A percentile compares a stretch with the other conserved stretches of the same genome.
phyloP scores from a whole-genome alignment of 805 yeast genomes.

The Wickerhamomyces xylosicus region DNA sequence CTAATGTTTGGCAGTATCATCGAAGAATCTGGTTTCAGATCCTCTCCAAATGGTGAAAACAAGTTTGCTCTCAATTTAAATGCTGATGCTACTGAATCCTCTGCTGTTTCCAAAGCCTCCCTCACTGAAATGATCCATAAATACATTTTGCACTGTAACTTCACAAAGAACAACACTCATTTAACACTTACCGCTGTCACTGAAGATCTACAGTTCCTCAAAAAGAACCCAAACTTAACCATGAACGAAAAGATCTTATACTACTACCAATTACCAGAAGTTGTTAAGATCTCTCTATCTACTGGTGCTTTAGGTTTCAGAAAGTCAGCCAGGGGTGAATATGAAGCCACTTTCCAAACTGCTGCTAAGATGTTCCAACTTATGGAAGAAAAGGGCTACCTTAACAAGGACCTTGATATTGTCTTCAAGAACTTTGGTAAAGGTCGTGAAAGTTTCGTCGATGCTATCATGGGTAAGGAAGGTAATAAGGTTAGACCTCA shows the following conservation, averaged over 20 bases:
- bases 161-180: constrained; percentile 76
- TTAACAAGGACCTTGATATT: constrained; percentile 60
- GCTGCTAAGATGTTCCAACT: constrained; percentile 60
- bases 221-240: constrained; percentile 42
- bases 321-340: constrained; percentile 83
- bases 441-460: constrained; percentile 79
- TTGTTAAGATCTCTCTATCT: constrained; percentile 52
- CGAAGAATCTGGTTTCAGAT: neutral
- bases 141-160: constrained; percentile 67
- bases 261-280: constrained; percentile 72
- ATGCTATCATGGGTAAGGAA: constrained; percentile 83
- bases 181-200: constrained; percentile 64
- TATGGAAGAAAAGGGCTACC: constrained; percentile 51
- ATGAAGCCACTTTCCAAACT: constrained; percentile 88
- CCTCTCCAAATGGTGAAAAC: constrained; percentile 1
- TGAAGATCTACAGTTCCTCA: constrained; percentile 49
- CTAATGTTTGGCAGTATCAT: constrained; percentile 2
- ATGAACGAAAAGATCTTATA: constrained; percentile 67
- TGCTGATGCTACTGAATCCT: neutral
- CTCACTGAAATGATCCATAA: constrained; percentile 32
- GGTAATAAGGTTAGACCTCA: constrained; percentile 60
- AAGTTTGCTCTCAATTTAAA: neutral
- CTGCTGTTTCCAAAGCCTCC: constrained; percentile 5
- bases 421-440: constrained; percentile 77
- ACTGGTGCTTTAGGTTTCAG: constrained; percentile 88